These are phyloP conservation scores for Tetrapyrgos nigripes DNA, from an alignment of 1,284 basidiomycete genomes.

Conservation along the genomic window DNA sequence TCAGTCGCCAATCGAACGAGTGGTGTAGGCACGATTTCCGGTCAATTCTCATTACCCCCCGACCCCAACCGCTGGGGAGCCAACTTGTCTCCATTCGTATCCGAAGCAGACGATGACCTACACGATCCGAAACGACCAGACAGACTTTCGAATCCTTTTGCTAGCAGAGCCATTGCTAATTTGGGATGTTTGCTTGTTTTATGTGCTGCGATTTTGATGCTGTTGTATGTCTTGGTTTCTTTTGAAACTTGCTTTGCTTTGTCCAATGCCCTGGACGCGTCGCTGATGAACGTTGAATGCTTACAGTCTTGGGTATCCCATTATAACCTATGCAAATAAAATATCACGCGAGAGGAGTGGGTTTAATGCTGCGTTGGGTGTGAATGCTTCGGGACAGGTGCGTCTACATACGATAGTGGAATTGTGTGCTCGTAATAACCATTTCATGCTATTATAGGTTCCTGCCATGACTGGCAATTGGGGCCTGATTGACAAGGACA, in stretches of 20 bases:
- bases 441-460: conserved; percentile 38
- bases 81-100: conserved; percentile 50
- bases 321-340: conserved; percentile 55
- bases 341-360: conserved; percentile 42
- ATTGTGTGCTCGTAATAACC: not conserved
- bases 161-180: conserved; percentile 63
- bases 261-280: too few relatives aligned
- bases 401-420: not conserved
- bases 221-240: conserved; percentile 61
- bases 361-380: conserved; percentile 73
- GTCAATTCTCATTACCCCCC: conserved; percentile 49
- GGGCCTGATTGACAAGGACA: conserved; percentile 70
- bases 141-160: conserved; percentile 40
- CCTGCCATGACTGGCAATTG: conserved; percentile 60
- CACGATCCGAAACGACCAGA: conserved; percentile 55
- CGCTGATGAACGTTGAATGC: conserved; percentile 1
- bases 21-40: not conserved
- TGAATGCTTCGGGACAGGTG: conserved; percentile 55
- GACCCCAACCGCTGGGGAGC: conserved; percentile 63
- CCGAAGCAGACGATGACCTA: conserved; percentile 60
- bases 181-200: conserved; percentile 69
- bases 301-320: conserved; percentile 57
- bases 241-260: not conserved
- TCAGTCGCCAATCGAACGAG: not conserved
- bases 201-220: conserved; percentile 48